Percentiles rank a stretch among this genome's conserved stretches.
Conservation (phyloP, 306 rosid species). For the Lathyrus aphaca region DNA sequence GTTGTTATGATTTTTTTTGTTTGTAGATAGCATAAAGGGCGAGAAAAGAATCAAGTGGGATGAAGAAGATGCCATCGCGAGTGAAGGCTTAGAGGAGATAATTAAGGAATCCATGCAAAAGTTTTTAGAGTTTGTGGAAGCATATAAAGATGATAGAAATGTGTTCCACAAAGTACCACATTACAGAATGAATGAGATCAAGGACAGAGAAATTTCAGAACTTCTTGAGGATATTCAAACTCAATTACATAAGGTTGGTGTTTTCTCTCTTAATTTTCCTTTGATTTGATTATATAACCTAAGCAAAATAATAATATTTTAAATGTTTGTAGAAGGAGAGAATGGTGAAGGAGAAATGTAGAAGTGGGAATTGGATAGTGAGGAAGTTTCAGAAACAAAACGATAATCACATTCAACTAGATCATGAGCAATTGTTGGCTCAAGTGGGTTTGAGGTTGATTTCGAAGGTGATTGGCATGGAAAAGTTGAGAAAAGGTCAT, state of each 20-base stretch:
- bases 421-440: slow-evolving; percentile 56
- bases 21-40: slow-evolving; percentile 47
- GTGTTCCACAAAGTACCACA: slow-evolving; percentile 40
- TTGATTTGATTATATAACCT: too few species aligned
- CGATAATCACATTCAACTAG: slow-evolving; percentile 38
- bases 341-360: slow-evolving; percentile 64
- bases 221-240: slow-evolving; percentile 48
- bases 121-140: slow-evolving; percentile 62
- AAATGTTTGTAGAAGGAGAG: slow-evolving; percentile 64
- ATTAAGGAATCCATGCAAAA: slow-evolving; percentile 67
- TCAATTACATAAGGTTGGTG: slow-evolving; percentile 63
- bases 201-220: slow-evolving; percentile 49
- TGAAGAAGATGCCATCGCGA: slow-evolving; percentile 45
- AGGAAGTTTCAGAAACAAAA: slow-evolving; percentile 74
- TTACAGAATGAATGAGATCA: slow-evolving; percentile 36
- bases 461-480: slow-evolving; percentile 68
- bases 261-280: too few species aligned
- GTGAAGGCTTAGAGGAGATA: slow-evolving; percentile 50
- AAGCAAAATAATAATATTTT: not conserved
- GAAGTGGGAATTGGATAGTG: slow-evolving; percentile 67
- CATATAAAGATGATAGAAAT: slow-evolving; percentile 60
- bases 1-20: not conserved
- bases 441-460: slow-evolving; percentile 75
- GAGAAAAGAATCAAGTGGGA: slow-evolving; percentile 34
- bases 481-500: slow-evolving; percentile 65